Percentiles rank a stretch among this genome's conserved stretches.
Evolutionary conservation across 2,329 filamentous ascomycete genomes (phyloP).

Genomic region (Aspergillus ochraceoroseus): DNA sequence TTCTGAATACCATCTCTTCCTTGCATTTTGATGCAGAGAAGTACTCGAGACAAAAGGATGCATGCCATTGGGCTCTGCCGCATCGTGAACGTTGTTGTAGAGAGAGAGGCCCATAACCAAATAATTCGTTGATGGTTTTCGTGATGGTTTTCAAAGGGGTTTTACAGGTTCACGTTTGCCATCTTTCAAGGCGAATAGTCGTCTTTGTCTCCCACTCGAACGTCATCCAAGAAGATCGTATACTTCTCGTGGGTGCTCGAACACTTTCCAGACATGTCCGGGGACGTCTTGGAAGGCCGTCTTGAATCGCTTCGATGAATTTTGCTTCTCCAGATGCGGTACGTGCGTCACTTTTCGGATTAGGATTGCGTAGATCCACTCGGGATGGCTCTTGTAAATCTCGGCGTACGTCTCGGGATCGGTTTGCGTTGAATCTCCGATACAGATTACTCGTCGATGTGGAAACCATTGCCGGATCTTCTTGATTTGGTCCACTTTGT

Average conservation of each 20-base stretch:
- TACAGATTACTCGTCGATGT: constrained; percentile 68
- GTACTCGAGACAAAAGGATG: no score
- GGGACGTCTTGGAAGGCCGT: constrained; percentile 75
- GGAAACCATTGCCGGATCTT: constrained; percentile 78
- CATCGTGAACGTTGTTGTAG: no score
- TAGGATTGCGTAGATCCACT: constrained; percentile 77
- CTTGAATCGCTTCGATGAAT: constrained; percentile 70
- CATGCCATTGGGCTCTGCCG: no score
- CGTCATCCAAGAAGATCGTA: constrained; percentile 30
- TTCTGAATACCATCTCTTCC: no score
- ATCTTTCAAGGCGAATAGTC: constrained; percentile 1
- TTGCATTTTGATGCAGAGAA: no score
- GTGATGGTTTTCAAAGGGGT: no score
- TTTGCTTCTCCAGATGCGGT: constrained; percentile 67
- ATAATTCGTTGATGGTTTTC: no score
- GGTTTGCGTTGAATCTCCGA: constrained; percentile 87
- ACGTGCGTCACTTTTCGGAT: constrained; percentile 80
- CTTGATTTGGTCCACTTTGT: constrained; percentile 75
- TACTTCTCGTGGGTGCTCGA: constrained; percentile 68
- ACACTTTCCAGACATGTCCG: constrained; percentile 69
- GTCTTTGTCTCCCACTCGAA: constrained; percentile 21
- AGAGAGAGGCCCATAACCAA: constrained; percentile 5
- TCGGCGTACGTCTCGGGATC: constrained; percentile 89
- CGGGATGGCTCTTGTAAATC: constrained; percentile 62
- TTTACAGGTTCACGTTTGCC: no score